These are phyloP conservation scores for Gaeumannomyces sp. DNA, from an alignment of 2,329 filamentous ascomycete genomes.

Conservation along the genomic window DNA sequence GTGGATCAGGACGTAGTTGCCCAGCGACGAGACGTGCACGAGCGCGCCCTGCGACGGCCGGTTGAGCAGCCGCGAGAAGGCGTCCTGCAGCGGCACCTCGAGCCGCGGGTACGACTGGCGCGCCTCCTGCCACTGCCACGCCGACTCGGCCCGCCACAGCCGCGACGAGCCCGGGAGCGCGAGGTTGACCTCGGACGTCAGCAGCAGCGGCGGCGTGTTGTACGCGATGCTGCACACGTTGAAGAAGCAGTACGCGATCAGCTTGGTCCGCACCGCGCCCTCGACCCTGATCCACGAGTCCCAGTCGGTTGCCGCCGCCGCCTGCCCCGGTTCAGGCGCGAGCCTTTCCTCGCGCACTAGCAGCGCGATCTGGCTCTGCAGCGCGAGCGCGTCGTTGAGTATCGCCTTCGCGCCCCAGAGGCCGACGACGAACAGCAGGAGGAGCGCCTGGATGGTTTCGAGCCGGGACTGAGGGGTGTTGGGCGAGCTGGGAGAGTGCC, in stretches of 20 bases:
- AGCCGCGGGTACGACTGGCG: constrained; percentile 38
- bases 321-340: constrained; percentile 40
- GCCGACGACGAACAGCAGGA: constrained; percentile 54
- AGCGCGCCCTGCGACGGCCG: constrained; percentile 42
- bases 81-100: constrained; percentile 51
- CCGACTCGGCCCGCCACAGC: constrained; percentile 50
- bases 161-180: constrained; percentile 48
- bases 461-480: constrained; percentile 54
- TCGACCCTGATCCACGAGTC: constrained; percentile 55
- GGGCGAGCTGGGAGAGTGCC: constrained; percentile 36
- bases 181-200: constrained; percentile 55
- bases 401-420: constrained; percentile 57
- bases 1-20: constrained; percentile 67
- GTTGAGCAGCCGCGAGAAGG: constrained; percentile 48
- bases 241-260: constrained; percentile 56
- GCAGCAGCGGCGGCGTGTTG: constrained; percentile 49
- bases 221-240: constrained; percentile 58
- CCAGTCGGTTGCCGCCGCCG: constrained; percentile 41
- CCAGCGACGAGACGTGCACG: constrained; percentile 50
- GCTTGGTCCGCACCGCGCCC: constrained; percentile 50
- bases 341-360: constrained; percentile 54
- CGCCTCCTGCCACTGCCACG: constrained; percentile 56
- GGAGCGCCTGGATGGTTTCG: constrained; percentile 59
- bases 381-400: constrained; percentile 50
- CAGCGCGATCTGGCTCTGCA: constrained; percentile 53